A percentile compares a stretch with the other conserved stretches of the same genome.
These are phyloP conservation scores for Aureobasidium sp. DNA, from an alignment of 2,329 filamentous ascomycete species.

Conservation along the genomic window DNA sequence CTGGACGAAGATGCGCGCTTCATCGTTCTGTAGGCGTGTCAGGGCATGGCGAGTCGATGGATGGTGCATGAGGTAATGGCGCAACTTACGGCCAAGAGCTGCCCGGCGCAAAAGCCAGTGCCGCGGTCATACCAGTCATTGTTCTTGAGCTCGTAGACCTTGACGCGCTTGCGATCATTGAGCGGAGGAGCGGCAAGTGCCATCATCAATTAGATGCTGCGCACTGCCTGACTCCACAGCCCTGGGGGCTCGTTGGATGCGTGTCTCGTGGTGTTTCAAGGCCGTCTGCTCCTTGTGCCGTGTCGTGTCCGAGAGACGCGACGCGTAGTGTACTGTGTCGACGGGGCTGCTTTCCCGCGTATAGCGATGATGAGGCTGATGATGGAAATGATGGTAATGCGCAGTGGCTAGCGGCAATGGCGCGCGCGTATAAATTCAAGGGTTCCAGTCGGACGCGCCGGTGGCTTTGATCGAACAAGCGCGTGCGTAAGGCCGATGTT, in stretches of 20 bases:
- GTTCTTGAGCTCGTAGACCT: conserved; percentile 96
- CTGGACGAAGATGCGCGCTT: conserved; percentile 81
- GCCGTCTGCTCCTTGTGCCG: neutral
- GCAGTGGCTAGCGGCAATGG: neutral
- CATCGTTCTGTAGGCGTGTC: conserved; percentile 51
- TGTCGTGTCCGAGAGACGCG: conserved; percentile 6
- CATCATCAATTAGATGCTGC: conserved; percentile 17
- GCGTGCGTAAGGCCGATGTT: neutral
- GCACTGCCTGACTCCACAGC: conserved; percentile 16
- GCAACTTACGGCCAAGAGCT: conserved; percentile 60
- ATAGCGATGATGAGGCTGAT: neutral
- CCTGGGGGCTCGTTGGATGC: neutral
- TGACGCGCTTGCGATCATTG: conserved; percentile 64
- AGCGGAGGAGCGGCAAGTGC: conserved; percentile 21
- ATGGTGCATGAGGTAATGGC: neutral
- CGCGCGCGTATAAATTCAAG: neutral
- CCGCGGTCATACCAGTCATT: conserved; percentile 99
- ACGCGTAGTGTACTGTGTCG: neutral
- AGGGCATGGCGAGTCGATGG: conserved; percentile 15
- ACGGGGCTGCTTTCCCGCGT: neutral
- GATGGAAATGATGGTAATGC: neutral
- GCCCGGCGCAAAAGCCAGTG: conserved; percentile 87
- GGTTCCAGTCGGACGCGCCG: neutral
- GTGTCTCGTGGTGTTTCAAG: conserved; percentile 5
- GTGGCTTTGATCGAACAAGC: neutral